Conservation (phyloP, 352 stramenopile species). For the Globisporangium viniferum region DNA sequence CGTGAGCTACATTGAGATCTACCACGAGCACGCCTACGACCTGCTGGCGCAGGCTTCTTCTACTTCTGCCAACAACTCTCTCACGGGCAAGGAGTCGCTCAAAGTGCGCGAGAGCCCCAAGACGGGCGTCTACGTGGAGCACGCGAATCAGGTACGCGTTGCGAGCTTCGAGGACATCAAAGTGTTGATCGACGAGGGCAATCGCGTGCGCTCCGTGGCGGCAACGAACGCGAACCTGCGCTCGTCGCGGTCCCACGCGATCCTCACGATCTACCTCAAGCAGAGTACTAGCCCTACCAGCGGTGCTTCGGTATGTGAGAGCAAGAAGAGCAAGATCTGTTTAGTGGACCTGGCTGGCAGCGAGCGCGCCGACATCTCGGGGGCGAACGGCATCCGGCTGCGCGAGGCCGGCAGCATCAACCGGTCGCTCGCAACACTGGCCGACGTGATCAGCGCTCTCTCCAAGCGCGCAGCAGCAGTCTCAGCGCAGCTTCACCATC, state of each 20-base stretch:
- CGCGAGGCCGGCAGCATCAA: conserved; percentile 83
- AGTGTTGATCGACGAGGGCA: conserved; percentile 58
- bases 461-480: conserved; percentile 29
- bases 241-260: conserved; percentile 60
- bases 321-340: conserved; percentile 63
- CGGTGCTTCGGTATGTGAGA: neutral
- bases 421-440: conserved; percentile 75
- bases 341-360: conserved; percentile 73
- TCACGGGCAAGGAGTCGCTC: conserved; percentile 42
- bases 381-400: conserved; percentile 41
- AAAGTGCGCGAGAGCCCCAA: conserved; percentile 75
- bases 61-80: neutral
- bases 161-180: conserved; percentile 53
- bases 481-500: neutral
- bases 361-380: conserved; percentile 55
- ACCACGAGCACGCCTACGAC: conserved; percentile 75
- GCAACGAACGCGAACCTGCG: conserved; percentile 42
- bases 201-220: conserved; percentile 48
- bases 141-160: conserved; percentile 42
- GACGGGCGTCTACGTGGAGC: conserved; percentile 63
- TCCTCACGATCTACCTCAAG: conserved; percentile 60
- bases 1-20: conserved; percentile 83
- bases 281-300: conserved; percentile 14
- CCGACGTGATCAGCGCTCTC: conserved; percentile 79
- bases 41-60: conserved; percentile 30